Conservation (phyloP, 2,329 filamentous ascomycete genomes). For the Neofusicoccum umdonicola region DNA sequence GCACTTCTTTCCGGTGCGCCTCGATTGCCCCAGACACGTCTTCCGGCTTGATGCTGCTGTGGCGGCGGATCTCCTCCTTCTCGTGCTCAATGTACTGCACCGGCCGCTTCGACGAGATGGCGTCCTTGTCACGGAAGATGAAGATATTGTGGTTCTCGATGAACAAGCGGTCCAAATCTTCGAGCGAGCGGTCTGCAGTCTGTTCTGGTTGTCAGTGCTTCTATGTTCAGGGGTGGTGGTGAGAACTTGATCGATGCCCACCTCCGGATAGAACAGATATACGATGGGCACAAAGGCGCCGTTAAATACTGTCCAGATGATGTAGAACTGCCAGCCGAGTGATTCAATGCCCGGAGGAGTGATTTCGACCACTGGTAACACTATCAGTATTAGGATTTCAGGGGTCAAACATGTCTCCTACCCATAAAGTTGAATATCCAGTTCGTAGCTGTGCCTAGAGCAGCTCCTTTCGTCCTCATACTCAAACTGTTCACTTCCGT, state of each 20-base stretch:
- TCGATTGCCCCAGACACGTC: conserved; percentile 19
- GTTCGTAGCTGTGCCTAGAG: conserved; percentile 51
- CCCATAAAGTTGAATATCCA: conserved; percentile 49
- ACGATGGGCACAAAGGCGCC: conserved; percentile 49
- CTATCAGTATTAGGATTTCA: background rate
- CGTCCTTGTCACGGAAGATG: conserved; percentile 49
- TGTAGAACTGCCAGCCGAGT: conserved; percentile 44
- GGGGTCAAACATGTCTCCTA: conserved; percentile 3
- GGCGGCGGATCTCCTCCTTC: conserved; percentile 29
- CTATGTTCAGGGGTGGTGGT: too few relatives aligned
- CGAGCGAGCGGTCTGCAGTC: conserved; percentile 29
- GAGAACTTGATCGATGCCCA: too few relatives aligned
- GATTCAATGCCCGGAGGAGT: conserved; percentile 45
- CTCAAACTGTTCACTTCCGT: conserved; percentile 51
- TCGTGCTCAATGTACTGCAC: conserved; percentile 50
- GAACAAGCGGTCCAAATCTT: conserved; percentile 33
- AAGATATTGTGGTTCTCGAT: conserved; percentile 36
- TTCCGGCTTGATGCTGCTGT: conserved; percentile 16
- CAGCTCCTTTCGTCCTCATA: conserved; percentile 51
- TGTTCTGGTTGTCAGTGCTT: too few relatives aligned
- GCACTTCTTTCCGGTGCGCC: background rate
- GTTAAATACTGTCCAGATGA: conserved; percentile 48
- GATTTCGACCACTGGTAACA: conserved; percentile 38
- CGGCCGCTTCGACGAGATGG: conserved; percentile 46
- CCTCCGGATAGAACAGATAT: conserved; percentile 30